Conservation (phyloP, 1,284 basidiomycete species). For the Cryptococcus deneoformans region DNA sequence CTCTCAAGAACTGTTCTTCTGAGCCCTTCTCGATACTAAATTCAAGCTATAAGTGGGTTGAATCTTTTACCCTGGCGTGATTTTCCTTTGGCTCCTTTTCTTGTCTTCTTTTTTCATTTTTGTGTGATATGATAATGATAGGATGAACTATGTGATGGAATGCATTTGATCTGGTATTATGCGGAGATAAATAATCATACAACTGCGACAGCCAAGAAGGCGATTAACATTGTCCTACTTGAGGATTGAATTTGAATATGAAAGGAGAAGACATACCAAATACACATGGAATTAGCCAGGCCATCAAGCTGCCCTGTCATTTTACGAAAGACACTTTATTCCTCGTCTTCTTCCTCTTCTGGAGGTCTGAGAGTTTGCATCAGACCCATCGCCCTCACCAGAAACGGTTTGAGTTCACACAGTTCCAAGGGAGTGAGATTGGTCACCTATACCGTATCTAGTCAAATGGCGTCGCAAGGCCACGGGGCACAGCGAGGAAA, state of each 20-base stretch:
- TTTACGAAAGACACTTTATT: background rate
- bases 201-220: background rate
- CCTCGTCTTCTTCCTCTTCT: conserved; percentile 1
- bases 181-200: background rate
- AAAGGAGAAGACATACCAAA: too few species aligned
- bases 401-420: conserved; percentile 87
- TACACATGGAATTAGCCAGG: background rate
- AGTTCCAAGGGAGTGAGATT: conserved; percentile 88
- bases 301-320: background rate
- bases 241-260: too few species aligned
- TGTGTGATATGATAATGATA: conserved; percentile 1
- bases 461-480: background rate
- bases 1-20: background rate
- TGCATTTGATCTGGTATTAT: background rate
- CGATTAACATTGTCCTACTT: too few species aligned
- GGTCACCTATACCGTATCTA: conserved; percentile 59
- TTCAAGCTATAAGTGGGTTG: background rate
- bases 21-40: background rate
- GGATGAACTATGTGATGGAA: background rate
- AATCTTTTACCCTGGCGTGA: background rate
- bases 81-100: background rate
- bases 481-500: background rate
- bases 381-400: conserved; percentile 75
- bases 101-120: background rate
- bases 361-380: conserved; percentile 48